These are phyloP conservation scores for Penicillium frequentans DNA, from an alignment of 2,329 filamentous ascomycete genomes.

Conservation along the genomic window DNA sequence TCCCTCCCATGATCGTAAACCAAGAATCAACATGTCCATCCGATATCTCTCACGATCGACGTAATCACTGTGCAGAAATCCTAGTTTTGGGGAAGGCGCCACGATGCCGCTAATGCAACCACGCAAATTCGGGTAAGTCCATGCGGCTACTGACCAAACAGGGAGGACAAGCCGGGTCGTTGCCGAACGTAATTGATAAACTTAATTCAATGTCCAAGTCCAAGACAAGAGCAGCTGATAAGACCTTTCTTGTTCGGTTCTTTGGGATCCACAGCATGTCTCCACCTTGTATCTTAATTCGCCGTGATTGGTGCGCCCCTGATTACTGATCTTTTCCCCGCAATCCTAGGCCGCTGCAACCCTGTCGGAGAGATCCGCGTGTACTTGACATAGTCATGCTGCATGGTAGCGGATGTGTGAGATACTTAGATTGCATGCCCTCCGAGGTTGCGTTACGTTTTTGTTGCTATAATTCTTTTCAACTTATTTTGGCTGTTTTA, in stretches of 20 bases:
- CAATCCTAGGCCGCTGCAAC: constrained; percentile 12
- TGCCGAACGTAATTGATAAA: constrained; percentile 9
- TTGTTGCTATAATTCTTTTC: neutral
- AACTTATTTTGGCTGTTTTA: neutral
- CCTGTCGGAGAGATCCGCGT: constrained; percentile 14
- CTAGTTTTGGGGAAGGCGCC: neutral
- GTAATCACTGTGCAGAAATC: neutral
- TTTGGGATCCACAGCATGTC: neutral
- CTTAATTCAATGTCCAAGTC: neutral
- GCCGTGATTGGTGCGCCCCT: constrained; percentile 3
- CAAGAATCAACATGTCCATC: neutral
- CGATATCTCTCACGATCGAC: neutral
- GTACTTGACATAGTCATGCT: neutral
- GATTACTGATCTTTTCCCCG: constrained; percentile 10
- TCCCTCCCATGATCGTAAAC: neutral
- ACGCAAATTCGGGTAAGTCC: constrained; percentile 16
- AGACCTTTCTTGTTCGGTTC: constrained; percentile 2
- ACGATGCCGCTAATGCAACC: constrained; percentile 1
- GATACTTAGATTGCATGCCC: constrained; percentile 9
- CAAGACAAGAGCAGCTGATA: constrained; percentile 1
- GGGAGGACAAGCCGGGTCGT: constrained; percentile 12
- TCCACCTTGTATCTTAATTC: neutral
- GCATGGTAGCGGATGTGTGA: neutral
- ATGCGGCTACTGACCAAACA: constrained; percentile 17
- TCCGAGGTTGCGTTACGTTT: neutral